Percentiles rank a stretch among this genome's conserved stretches.
Conservation (phyloP, 768 basidiomycete genomes). For the Stropharia rugosoannulata region DNA sequence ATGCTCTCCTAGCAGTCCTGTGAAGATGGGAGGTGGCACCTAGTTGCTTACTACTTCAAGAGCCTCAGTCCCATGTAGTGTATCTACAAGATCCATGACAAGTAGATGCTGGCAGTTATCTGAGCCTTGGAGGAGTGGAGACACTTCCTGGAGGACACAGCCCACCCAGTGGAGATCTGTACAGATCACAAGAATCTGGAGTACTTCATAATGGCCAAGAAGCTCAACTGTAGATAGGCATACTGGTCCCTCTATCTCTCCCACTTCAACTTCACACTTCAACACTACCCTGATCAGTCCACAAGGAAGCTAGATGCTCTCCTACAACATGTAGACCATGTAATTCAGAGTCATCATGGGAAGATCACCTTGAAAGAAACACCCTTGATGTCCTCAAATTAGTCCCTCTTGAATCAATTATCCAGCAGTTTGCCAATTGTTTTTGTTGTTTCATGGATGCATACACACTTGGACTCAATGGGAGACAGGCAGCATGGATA, state of each 20-base stretch:
- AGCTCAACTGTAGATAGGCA: too few species aligned
- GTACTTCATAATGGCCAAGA: too few species aligned
- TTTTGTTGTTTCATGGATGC: too few species aligned
- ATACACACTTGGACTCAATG: too few species aligned
- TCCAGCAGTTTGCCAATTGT: too few species aligned
- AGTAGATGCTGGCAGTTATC: neutral
- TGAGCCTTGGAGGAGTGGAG: slow-evolving; percentile 19
- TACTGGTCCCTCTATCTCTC: slow-evolving; percentile 35
- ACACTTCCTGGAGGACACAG: slow-evolving; percentile 20
- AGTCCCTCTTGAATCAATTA: too few species aligned
- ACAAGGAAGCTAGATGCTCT: slow-evolving; percentile 20
- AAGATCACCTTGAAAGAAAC: too few species aligned
- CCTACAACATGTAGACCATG: slow-evolving; percentile 19
- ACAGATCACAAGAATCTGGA: slow-evolving; percentile 37
- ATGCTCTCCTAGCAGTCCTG: slow-evolving; percentile 27
- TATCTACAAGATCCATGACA: neutral
- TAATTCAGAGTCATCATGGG: too few species aligned
- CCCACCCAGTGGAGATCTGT: slow-evolving; percentile 24
- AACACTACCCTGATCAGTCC: slow-evolving; percentile 25
- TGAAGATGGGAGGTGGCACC: slow-evolving; percentile 24
- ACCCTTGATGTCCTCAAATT: too few species aligned
- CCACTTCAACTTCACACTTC: slow-evolving; percentile 22
- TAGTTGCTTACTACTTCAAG: slow-evolving; percentile 17
- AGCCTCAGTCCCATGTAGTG: neutral
- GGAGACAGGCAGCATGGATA: too few species aligned